Evolutionary conservation across 345 rosid species (phyloP).

Genomic region (Luvunga scandens): DNA sequence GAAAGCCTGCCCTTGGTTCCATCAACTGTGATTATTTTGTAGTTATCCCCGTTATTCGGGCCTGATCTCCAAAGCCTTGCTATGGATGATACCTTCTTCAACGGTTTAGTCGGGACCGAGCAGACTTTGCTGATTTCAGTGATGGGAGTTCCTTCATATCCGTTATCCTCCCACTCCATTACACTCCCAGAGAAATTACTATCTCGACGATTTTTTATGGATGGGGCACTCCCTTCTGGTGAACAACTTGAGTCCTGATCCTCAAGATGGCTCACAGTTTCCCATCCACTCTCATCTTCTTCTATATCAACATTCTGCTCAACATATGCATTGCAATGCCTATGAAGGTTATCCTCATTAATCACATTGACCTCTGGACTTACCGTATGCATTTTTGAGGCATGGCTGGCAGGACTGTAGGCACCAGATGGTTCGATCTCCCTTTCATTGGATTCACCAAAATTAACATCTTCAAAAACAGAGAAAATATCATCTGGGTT

Average conservation of each 20-base stretch:
- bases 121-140: slow-evolving; percentile 67
- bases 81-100: slow-evolving; percentile 68
- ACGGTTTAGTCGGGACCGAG: slow-evolving; percentile 46
- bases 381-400: slow-evolving; percentile 44
- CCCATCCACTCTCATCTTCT: slow-evolving; percentile 98
- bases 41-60: slow-evolving; percentile 58
- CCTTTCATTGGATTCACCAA: slow-evolving; percentile 36
- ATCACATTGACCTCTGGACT: slow-evolving; percentile 46
- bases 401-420: slow-evolving; percentile 45
- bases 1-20: slow-evolving; percentile 65
- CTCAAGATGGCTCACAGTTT: slow-evolving; percentile 84
- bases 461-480: slow-evolving; percentile 60
- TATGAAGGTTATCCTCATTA: slow-evolving; percentile 30
- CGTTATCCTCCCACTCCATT: slow-evolving; percentile 58
- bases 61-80: slow-evolving; percentile 72
- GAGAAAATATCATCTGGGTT: slow-evolving; percentile 63
- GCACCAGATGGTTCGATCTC: slow-evolving; percentile 39
- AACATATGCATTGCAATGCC: slow-evolving; percentile 36
- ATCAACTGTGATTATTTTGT: slow-evolving; percentile 64
- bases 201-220: slow-evolving; percentile 38
- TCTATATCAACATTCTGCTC: slow-evolving; percentile 52
- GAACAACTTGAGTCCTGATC: slow-evolving; percentile 81
- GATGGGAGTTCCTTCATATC: slow-evolving; percentile 47
- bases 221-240: slow-evolving; percentile 55
- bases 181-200: slow-evolving; percentile 55